Evolutionary conservation across 208 protist genomes (phyloP).

Genomic region (Crithidia thermophila): DNA sequence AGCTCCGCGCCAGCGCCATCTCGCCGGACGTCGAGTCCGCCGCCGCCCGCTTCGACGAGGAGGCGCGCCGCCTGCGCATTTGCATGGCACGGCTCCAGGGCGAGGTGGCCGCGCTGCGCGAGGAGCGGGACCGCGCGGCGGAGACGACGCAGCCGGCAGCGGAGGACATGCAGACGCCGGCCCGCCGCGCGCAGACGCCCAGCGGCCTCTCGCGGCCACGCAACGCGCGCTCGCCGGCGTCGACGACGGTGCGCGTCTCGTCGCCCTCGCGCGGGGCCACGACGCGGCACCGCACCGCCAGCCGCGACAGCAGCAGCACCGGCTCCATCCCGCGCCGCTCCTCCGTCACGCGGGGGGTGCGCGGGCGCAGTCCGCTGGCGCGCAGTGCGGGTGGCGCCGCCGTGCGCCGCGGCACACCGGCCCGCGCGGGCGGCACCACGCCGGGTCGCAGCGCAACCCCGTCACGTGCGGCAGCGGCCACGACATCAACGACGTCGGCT

Average conservation of each 20-base stretch:
- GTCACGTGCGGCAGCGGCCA: conserved; percentile 12
- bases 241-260: conserved; percentile 43
- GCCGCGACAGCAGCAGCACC: conserved; percentile 51
- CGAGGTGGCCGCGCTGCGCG: conserved; percentile 63
- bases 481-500: not conserved
- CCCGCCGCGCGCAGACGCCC: conserved; percentile 67
- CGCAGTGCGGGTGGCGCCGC: conserved; percentile 75
- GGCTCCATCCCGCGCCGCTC: conserved; percentile 39
- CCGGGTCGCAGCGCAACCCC: conserved; percentile 50
- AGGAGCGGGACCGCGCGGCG: conserved; percentile 49
- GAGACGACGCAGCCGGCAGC: conserved; percentile 27
- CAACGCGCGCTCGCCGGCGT: conserved; percentile 41
- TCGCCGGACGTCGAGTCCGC: conserved; percentile 61
- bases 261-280: conserved; percentile 35
- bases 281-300: conserved; percentile 41
- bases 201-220: conserved; percentile 52
- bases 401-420: conserved; percentile 82
- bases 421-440: conserved; percentile 61
- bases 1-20: conserved; percentile 45
- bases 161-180: conserved; percentile 44
- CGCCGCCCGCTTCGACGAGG: conserved; percentile 73
- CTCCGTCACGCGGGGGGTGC: conserved; percentile 39
- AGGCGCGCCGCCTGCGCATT: conserved; percentile 67
- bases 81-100: conserved; percentile 80
- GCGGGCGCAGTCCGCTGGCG: conserved; percentile 74